These are phyloP conservation scores for Dryas drummondii DNA, from an alignment of 306 rosid species.

Conservation along the genomic window DNA sequence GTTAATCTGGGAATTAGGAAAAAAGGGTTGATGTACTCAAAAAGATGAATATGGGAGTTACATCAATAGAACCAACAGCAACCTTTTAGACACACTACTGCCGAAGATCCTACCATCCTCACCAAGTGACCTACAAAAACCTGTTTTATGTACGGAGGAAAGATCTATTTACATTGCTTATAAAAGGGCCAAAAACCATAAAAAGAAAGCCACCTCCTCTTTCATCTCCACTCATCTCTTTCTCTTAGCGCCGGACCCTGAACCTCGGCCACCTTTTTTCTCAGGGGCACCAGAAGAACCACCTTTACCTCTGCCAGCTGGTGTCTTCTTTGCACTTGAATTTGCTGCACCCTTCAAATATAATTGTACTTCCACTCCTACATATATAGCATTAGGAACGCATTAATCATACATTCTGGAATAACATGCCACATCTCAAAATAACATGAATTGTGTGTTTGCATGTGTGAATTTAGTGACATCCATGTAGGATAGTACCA, in stretches of 20 bases:
- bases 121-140: conserved; percentile 18
- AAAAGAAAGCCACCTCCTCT: not conserved
- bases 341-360: conserved; percentile 71
- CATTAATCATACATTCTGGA: conserved; percentile 7
- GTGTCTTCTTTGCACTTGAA: conserved; percentile 58
- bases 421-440: not conserved
- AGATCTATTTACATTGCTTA: conserved; percentile 7
- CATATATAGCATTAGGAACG: conserved; percentile 11
- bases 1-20: too few relatives aligned
- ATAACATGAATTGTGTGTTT: not conserved
- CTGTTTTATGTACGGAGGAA: conserved; percentile 2
- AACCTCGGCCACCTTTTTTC: conserved; percentile 60
- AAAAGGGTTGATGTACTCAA: too few relatives aligned
- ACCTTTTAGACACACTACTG: not conserved
- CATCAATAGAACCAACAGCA: not conserved
- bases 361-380: conserved; percentile 72
- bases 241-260: conserved; percentile 69
- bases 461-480: not conserved
- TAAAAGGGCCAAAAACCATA: not conserved
- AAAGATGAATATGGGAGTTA: too few relatives aligned
- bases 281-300: conserved; percentile 49
- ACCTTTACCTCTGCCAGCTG: conserved; percentile 67
- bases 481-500: conserved; percentile 21
- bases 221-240: conserved; percentile 58
- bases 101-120: not conserved